Evolutionary conservation across 257 asterid genomes (phyloP).

Genomic region (Ligustrum vulgare): DNA sequence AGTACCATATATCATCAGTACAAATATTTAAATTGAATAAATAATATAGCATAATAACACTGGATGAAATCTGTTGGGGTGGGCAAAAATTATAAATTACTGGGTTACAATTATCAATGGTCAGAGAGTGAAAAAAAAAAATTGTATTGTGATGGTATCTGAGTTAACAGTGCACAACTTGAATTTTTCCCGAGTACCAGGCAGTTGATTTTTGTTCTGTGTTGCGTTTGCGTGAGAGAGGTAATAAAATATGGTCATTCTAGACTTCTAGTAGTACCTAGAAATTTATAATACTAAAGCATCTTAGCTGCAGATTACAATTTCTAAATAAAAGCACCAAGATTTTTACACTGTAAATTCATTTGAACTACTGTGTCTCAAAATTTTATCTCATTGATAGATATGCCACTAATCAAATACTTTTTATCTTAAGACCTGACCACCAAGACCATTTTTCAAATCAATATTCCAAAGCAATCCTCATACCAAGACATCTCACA

Average conservation of each 20-base stretch:
- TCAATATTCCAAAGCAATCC: not conserved
- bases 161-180: not conserved
- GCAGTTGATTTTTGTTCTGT: not conserved
- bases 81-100: not conserved
- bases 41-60: not conserved
- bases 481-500: not conserved
- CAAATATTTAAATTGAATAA: not conserved
- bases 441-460: not conserved
- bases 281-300: not conserved
- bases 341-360: not conserved
- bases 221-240: not conserved
- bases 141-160: not conserved
- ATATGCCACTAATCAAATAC: not conserved
- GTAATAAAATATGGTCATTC: not conserved
- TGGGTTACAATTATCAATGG: not conserved
- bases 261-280: not conserved
- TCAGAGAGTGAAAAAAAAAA: not conserved
- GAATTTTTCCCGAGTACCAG: not conserved
- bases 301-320: not conserved
- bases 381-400: conserved; percentile 6
- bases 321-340: not conserved
- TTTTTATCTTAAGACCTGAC: not conserved
- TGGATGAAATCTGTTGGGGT: not conserved
- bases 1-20: not conserved
- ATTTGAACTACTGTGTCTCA: not conserved